Conservation (phyloP, 2,329 filamentous ascomycete species). For the Celoporthe dispersa region DNA sequence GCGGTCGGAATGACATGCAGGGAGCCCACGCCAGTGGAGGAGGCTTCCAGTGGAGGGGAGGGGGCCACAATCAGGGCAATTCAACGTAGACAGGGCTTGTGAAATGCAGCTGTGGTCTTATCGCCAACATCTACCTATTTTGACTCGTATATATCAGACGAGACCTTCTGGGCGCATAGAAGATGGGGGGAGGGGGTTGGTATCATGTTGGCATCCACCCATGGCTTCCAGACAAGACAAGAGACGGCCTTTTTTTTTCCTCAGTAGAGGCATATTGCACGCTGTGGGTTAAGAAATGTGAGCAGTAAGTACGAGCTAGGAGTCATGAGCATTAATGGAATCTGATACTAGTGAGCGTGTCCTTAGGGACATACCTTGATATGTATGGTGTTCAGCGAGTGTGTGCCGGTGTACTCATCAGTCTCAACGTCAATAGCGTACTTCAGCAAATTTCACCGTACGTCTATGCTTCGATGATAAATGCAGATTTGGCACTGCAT, state of each 20-base stretch:
- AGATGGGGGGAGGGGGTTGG: background rate
- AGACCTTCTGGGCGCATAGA: background rate
- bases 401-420: no score
- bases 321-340: background rate
- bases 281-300: background rate
- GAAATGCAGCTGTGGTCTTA: background rate
- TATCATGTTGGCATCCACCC: background rate
- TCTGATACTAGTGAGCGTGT: no score
- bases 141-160: background rate
- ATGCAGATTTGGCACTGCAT: background rate
- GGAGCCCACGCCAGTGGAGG: background rate
- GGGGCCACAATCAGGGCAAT: background rate
- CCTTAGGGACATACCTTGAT: no score
- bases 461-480: background rate
- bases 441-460: no score
- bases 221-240: background rate
- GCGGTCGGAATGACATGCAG: background rate
- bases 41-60: no score
- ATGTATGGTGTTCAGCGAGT: no score
- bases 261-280: background rate
- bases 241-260: no score
- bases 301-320: background rate
- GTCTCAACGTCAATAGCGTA: no score
- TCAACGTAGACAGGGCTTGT: background rate
- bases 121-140: background rate